phyloP scores from a whole-genome alignment of 2,329 filamentous ascomycete genomes.

The Nemania sp. region DNA sequence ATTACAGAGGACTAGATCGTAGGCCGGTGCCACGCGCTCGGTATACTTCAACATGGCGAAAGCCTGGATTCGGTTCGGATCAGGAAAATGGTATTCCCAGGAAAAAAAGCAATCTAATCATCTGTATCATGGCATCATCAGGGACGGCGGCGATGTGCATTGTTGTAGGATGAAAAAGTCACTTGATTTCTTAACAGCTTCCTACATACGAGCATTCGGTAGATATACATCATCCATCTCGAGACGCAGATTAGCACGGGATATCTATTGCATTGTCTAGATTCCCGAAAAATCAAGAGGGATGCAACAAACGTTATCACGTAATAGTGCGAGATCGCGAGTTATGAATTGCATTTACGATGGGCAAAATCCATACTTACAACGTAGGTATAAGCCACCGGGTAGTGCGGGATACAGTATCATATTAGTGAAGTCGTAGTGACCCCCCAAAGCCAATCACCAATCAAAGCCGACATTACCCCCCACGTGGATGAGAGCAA shows the following conservation, averaged over 20 bases:
- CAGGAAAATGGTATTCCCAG: conserved; percentile 14
- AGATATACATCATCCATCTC: conserved; percentile 11
- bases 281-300: conserved; percentile 8
- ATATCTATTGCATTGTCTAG: neutral
- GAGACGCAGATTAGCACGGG: neutral
- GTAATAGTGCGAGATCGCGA: neutral
- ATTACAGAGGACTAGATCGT: conserved; percentile 82
- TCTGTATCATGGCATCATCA: conserved; percentile 29
- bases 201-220: conserved; percentile 11
- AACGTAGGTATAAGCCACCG: too few species aligned
- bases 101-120: conserved; percentile 15
- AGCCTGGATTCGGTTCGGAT: conserved; percentile 20
- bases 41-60: neutral
- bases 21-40: neutral
- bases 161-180: conserved; percentile 20
- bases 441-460: conserved; percentile 1
- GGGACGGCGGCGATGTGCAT: conserved; percentile 21
- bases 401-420: too few species aligned
- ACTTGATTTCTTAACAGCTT: conserved; percentile 17
- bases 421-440: neutral
- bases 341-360: neutral
- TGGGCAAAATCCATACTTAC: too few species aligned
- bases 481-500: conserved; percentile 31
- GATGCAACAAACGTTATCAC: neutral
- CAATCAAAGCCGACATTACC: conserved; percentile 18